Conservation (phyloP, 176 grass and related monocot species). For the Elymus sibiricus region DNA sequence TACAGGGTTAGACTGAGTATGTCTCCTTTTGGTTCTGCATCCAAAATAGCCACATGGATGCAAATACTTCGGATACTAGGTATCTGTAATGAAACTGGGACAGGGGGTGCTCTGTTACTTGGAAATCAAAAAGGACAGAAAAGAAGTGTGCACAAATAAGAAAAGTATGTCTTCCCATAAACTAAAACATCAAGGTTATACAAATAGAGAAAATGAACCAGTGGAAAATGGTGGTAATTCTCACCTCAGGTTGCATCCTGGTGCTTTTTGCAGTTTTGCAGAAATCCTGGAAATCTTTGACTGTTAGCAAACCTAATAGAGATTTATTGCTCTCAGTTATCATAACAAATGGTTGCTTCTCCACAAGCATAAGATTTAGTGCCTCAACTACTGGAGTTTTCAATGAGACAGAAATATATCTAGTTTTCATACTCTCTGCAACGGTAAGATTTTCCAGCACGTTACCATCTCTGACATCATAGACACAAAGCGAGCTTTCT, state of each 20-base stretch:
- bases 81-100: neutral
- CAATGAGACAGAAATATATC: slow-evolving; percentile 54
- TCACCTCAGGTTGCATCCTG: slow-evolving; percentile 36
- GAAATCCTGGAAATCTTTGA: slow-evolving; percentile 73
- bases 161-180: neutral
- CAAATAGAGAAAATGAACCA: slow-evolving; percentile 5
- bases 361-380: slow-evolving; percentile 61
- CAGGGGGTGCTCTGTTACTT: neutral
- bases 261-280: slow-evolving; percentile 33
- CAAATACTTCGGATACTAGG: neutral
- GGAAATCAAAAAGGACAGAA: neutral
- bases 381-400: slow-evolving; percentile 51
- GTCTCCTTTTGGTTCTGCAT: neutral
- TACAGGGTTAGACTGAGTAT: slow-evolving; percentile 11
- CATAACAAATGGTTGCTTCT: slow-evolving; percentile 67
- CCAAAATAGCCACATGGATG: neutral
- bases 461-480: slow-evolving; percentile 37
- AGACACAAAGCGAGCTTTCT: slow-evolving; percentile 79
- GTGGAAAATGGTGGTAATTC: neutral
- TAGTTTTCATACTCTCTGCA: slow-evolving; percentile 76
- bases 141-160: slow-evolving; percentile 4
- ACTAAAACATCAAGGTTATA: neutral
- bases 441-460: slow-evolving; percentile 55
- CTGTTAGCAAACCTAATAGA: slow-evolving; percentile 53
- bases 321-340: slow-evolving; percentile 40